Base-by-base conservation (phyloP, 345 rosid genomes). In the Stellera chamaejasme region DNA sequence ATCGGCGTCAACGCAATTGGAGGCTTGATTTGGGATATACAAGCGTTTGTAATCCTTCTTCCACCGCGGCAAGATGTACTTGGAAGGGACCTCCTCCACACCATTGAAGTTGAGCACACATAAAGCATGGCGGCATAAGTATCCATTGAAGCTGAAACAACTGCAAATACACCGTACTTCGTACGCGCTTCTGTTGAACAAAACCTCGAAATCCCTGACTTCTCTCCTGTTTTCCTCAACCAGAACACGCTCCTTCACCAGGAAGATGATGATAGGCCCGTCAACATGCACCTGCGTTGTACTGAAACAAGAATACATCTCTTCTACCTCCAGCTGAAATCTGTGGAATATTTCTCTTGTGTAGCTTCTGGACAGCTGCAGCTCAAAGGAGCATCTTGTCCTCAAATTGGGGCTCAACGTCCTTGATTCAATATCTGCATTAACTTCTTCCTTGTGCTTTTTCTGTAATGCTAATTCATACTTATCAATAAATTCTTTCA, bases 401-500 rank as follows among this genome's bases (percentile, higher is more conserved):
- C 68, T 85, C 66, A 87, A 62, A 1, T 47, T 52, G 47, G 75
- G 78, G 72, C 66, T 79, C 10, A 71, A 64, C 67, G 52, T 62
- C 62, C 85, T 79, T 10, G 90, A 80, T 55, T 77, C 92, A 25
- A 70, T 28, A 67, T 91, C 92, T 0, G 80, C 71, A 11, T 72
- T 69, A 58, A 79, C 71, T 73, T 87, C 98, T 70, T 87, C 85
- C 72, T 52, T 73, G 74, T 77, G 90, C 73, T 80, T 83, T 77
- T 75, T 83, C 53, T 83, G 90, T 44, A 85, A 64, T 47, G 88
- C 84, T 66, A 85, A 47, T 66, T 83, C 96, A 27, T 83, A 85
- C 75, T 83, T 82, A 56, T 88, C 96, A 6, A 91, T 85, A 75
- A 91, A 91, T 75, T 91, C 96, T 66, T 84, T 91, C 70, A 91